A percentile compares a stretch with the other conserved stretches of the same genome.
These are phyloP conservation scores for Cenococcum geophilum DNA, from an alignment of 495 filamentous ascomycete species.

Conservation along the genomic window DNA sequence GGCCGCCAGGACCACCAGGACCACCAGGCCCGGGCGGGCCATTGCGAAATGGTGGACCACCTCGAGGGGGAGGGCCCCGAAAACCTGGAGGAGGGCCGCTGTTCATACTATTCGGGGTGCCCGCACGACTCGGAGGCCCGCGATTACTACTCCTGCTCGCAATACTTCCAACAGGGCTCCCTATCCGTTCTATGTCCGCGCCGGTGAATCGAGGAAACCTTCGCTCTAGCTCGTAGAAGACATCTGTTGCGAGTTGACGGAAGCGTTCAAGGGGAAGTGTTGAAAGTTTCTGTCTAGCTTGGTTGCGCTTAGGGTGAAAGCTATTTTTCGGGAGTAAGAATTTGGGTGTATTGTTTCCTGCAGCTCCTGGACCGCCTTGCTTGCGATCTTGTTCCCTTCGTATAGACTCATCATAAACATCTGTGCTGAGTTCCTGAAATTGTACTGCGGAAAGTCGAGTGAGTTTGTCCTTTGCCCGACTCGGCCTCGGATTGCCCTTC, in stretches of 20 bases:
- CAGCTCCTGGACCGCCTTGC: slow-evolving; percentile 39
- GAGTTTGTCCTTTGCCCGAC: slow-evolving; percentile 88
- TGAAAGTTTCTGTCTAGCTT: slow-evolving; percentile 87
- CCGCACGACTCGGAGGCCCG: slow-evolving; percentile 24
- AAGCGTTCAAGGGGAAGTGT: slow-evolving; percentile 80
- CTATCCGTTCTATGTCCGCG: slow-evolving; percentile 58
- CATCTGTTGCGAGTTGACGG: slow-evolving; percentile 87
- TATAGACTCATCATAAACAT: slow-evolving; percentile 92
- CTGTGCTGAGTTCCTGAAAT: slow-evolving; percentile 94
- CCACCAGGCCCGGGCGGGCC: not conserved
- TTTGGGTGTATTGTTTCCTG: slow-evolving; percentile 52
- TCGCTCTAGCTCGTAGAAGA: slow-evolving; percentile 88
- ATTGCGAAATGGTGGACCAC: slow-evolving; percentile 9
- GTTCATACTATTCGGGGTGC: slow-evolving; percentile 32
- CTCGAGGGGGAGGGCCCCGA: slow-evolving; percentile 17
- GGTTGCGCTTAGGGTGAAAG: slow-evolving; percentile 95
- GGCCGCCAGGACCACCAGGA: slow-evolving; percentile 1
- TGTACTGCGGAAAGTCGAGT: slow-evolving; percentile 81
- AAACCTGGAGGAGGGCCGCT: slow-evolving; percentile 17
- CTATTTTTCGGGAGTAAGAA: slow-evolving; percentile 74
- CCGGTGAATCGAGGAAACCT: slow-evolving; percentile 76
- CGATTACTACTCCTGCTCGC: slow-evolving; percentile 45
- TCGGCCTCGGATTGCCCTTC: slow-evolving; percentile 64
- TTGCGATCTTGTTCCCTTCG: slow-evolving; percentile 63
- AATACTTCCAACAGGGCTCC: slow-evolving; percentile 60